phyloP scores from a whole-genome alignment of 257 asterid species.

The Fraxinus pennsylvanica region DNA sequence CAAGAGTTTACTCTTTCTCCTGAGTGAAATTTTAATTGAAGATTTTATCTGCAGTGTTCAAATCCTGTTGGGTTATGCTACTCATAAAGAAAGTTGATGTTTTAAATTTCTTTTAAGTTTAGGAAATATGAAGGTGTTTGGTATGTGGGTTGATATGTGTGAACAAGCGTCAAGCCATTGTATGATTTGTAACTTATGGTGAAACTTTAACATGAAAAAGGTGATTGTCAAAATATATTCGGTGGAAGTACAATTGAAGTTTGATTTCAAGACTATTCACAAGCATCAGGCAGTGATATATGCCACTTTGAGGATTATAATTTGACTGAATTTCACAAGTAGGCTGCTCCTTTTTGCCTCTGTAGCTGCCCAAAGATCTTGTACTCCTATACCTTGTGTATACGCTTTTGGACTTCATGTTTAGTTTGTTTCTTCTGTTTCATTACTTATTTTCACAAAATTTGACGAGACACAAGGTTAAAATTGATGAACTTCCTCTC shows the following conservation, averaged over 20 bases:
- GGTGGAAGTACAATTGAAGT: not conserved
- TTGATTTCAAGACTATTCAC: not conserved
- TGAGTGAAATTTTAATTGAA: constrained; percentile 2
- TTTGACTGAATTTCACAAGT: not conserved
- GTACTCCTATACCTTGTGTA: not conserved
- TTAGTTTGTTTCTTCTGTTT: not conserved
- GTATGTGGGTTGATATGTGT: not conserved
- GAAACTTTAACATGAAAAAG: not conserved
- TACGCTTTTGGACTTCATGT: not conserved
- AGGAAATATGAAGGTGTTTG: not conserved
- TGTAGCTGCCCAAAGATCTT: not conserved
- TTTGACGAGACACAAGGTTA: not conserved
- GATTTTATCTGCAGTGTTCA: not conserved
- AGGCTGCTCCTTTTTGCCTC: not conserved
- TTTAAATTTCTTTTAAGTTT: not conserved
- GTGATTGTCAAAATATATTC: not conserved
- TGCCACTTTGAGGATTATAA: not conserved
- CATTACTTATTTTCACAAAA: not conserved
- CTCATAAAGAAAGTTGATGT: not conserved
- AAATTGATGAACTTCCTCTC: not conserved
- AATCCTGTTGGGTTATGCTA: constrained; percentile 10
- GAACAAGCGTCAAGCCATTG: not conserved
- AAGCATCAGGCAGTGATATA: not conserved
- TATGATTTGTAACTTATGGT: not conserved
- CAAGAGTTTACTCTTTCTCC: constrained; percentile 6